Evolutionary conservation across 1,284 basidiomycete species (phyloP).

Genomic region (Pseudozyma pruni): DNA sequence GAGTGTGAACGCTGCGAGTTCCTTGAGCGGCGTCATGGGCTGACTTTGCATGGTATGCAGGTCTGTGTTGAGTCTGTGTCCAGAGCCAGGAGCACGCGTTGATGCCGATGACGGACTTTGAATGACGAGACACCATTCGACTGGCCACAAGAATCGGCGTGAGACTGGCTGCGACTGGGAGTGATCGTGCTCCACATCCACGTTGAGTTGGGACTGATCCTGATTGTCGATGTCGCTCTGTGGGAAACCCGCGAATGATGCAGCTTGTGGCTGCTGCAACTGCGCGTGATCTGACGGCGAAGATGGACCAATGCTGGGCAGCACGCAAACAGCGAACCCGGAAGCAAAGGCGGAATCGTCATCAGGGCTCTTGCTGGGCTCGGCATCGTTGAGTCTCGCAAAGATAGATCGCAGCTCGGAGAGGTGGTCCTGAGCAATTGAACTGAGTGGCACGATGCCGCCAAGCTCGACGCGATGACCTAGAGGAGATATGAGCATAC

Average conservation of each 20-base stretch:
- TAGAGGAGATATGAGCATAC: slow-evolving; percentile 17
- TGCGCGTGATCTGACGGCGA: background rate
- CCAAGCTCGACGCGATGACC: slow-evolving; percentile 11
- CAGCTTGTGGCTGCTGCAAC: background rate
- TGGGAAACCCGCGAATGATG: background rate
- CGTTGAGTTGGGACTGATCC: background rate
- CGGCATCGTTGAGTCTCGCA: background rate
- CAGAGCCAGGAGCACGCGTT: background rate
- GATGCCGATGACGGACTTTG: background rate
- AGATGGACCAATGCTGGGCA: background rate
- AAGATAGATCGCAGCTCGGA: slow-evolving; percentile 13
- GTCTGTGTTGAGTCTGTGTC: background rate
- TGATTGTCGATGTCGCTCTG: slow-evolving; percentile 1
- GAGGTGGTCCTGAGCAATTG: slow-evolving; percentile 15
- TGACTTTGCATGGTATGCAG: slow-evolving; percentile 22
- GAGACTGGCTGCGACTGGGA: background rate
- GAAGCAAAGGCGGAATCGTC: slow-evolving; percentile 8
- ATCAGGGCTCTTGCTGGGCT: background rate
- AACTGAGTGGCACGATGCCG: slow-evolving; percentile 1
- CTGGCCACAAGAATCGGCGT: slow-evolving; percentile 29
- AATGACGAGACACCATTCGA: slow-evolving; percentile 24
- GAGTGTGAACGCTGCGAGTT: slow-evolving; percentile 42
- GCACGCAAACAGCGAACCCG: slow-evolving; percentile 25
- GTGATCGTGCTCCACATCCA: background rate
- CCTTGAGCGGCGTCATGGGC: slow-evolving; percentile 42